These are phyloP conservation scores for Magnusiomyces magnusii DNA, from an alignment of 1,139 yeast genomes.

Conservation along the genomic window DNA sequence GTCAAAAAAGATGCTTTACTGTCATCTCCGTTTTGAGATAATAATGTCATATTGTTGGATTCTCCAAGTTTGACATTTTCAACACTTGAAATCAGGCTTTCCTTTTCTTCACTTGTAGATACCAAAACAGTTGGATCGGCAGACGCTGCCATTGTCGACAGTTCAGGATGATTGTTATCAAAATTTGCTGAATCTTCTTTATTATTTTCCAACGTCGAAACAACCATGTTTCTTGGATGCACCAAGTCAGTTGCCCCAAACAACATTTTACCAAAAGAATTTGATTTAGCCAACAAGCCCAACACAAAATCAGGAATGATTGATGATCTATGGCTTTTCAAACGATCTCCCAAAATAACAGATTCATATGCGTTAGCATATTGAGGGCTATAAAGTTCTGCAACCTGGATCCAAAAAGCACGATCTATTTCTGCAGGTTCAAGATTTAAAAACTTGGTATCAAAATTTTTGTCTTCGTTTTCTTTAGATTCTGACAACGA, in stretches of 20 bases:
- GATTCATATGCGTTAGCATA: constrained; percentile 19
- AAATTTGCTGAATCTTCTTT: constrained; percentile 1
- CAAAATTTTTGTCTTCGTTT: background rate
- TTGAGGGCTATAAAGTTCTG: constrained; percentile 23
- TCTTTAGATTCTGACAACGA: background rate
- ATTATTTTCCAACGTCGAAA: constrained; percentile 2
- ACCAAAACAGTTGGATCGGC: background rate
- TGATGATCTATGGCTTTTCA: constrained; percentile 20
- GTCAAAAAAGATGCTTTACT: background rate
- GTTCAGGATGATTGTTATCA: background rate
- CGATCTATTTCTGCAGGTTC: constrained; percentile 34
- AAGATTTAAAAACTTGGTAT: constrained; percentile 19
- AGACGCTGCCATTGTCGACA: background rate
- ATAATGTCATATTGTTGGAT: background rate
- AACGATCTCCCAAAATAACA: constrained; percentile 26
- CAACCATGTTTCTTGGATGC: constrained; percentile 19
- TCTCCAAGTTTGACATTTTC: background rate
- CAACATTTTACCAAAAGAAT: constrained; percentile 28
- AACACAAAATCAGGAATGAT: constrained; percentile 20
- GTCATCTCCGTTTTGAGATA: background rate
- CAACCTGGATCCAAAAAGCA: constrained; percentile 36
- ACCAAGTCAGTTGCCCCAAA: constrained; percentile 31
- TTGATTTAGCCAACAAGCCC: constrained; percentile 16
- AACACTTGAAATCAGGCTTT: background rate
- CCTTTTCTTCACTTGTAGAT: background rate